phyloP scores from a whole-genome alignment of 768 basidiomycete species.

The Termitomyces sp. region DNA sequence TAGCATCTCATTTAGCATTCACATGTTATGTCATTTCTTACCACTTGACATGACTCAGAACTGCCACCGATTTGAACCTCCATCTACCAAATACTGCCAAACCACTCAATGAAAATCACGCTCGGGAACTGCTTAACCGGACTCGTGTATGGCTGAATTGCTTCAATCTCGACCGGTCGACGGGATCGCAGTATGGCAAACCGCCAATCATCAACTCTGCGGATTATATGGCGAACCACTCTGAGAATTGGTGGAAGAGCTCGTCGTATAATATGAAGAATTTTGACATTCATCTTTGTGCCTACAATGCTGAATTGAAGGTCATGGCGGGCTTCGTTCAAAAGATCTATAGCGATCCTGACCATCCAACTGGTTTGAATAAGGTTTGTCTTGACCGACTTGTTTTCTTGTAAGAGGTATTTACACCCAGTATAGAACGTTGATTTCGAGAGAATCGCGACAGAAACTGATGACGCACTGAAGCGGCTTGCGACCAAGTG shows the following conservation, averaged over 20 bases:
- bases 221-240: constrained; percentile 73
- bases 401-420: neutral
- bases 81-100: constrained; percentile 71
- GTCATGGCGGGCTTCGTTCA: constrained; percentile 54
- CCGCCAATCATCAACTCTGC: constrained; percentile 70
- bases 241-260: constrained; percentile 63
- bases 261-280: constrained; percentile 63
- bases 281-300: constrained; percentile 78
- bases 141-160: constrained; percentile 89
- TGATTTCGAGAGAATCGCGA: constrained; percentile 60
- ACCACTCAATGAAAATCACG: constrained; percentile 74
- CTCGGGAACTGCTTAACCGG: constrained; percentile 84
- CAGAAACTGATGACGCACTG: constrained; percentile 66
- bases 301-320: constrained; percentile 71
- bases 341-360: constrained; percentile 68
- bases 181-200: constrained; percentile 86
- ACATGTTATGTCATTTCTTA: constrained; percentile 1
- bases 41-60: constrained; percentile 39
- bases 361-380: constrained; percentile 71
- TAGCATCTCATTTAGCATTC: constrained; percentile 20
- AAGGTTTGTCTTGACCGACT: constrained; percentile 38
- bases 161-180: constrained; percentile 87
- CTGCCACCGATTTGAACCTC: constrained; percentile 86
- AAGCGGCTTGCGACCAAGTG: constrained; percentile 49
- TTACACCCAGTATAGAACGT: constrained; percentile 35